Evolutionary conservation across 2,329 filamentous ascomycete species (phyloP).

Genomic region (Trichoderma koningii): DNA sequence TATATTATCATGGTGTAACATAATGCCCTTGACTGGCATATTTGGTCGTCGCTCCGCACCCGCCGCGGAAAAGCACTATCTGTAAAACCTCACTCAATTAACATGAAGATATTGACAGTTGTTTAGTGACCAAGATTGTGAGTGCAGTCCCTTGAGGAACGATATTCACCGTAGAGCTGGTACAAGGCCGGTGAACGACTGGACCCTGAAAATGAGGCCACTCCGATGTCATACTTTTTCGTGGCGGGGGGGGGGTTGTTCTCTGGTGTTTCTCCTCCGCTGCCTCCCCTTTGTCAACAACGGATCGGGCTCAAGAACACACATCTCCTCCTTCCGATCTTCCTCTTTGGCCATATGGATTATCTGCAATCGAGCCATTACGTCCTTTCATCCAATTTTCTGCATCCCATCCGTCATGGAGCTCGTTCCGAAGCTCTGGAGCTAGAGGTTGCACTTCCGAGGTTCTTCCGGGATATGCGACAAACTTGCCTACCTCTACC

Average conservation of each 20-base stretch:
- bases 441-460: not conserved
- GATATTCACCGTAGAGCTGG: too few species aligned
- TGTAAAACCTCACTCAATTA: not conserved
- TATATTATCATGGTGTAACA: slow-evolving; percentile 19
- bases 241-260: too few species aligned
- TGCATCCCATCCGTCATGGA: not conserved
- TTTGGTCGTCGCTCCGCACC: not conserved
- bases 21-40: slow-evolving; percentile 8
- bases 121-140: not conserved
- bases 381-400: not conserved
- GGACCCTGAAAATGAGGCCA: too few species aligned
- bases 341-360: not conserved
- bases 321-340: not conserved
- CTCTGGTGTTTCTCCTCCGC: too few species aligned
- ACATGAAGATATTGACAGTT: not conserved
- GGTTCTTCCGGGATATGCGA: slow-evolving; percentile 9
- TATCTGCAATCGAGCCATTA: too few species aligned
- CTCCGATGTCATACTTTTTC: too few species aligned
- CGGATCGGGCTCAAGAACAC: not conserved
- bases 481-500: not conserved
- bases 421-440: not conserved
- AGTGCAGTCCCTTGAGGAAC: too few species aligned
- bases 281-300: too few species aligned
- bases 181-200: too few species aligned
- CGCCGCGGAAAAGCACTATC: not conserved